A percentile compares a stretch with the other conserved stretches of the same genome.
Conservation (phyloP, 306 rosid species). For the Lathyrus tuberosus region DNA sequence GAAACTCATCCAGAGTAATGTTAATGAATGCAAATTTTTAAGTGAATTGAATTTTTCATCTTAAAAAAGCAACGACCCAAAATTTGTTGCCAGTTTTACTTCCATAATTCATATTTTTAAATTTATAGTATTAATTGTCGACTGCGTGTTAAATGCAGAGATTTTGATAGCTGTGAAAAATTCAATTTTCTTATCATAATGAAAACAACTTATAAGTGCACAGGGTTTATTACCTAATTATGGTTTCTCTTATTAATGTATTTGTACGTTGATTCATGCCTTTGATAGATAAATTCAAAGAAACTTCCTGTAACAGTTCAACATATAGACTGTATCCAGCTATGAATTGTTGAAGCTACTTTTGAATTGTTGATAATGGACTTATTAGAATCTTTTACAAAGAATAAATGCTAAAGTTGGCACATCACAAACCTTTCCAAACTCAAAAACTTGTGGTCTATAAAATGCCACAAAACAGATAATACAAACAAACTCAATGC, state of each 20-base stretch:
- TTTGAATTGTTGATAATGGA: conserved; percentile 13
- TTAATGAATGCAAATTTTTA: too few relatives aligned
- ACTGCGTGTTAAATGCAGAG: too few relatives aligned
- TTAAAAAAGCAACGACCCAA: too few relatives aligned
- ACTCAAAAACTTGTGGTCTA: conserved; percentile 26
- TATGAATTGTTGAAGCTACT: conserved; percentile 28
- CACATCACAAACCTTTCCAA: conserved; percentile 24
- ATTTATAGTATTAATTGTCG: too few relatives aligned
- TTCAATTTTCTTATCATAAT: too few relatives aligned
- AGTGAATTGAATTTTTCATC: too few relatives aligned
- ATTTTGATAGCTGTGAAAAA: too few relatives aligned
- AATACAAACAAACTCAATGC: conserved; percentile 29
- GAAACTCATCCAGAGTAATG: too few relatives aligned
- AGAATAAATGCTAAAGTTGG: conserved; percentile 47
- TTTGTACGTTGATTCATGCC: conserved; percentile 11
- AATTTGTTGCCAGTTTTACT: too few relatives aligned
- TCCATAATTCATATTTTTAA: too few relatives aligned
- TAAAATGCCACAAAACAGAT: conserved; percentile 28
- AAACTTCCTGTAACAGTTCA: conserved; percentile 38
- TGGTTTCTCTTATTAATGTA: conserved; percentile 5
- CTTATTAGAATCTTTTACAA: conserved; percentile 26
- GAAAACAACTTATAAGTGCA: background rate
- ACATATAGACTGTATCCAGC: conserved; percentile 27
- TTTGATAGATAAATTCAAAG: conserved; percentile 41
- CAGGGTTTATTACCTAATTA: background rate